Evolutionary conservation across 108 stramenopile species (phyloP).

Genomic region (Pelagomonas calceolata): DNA sequence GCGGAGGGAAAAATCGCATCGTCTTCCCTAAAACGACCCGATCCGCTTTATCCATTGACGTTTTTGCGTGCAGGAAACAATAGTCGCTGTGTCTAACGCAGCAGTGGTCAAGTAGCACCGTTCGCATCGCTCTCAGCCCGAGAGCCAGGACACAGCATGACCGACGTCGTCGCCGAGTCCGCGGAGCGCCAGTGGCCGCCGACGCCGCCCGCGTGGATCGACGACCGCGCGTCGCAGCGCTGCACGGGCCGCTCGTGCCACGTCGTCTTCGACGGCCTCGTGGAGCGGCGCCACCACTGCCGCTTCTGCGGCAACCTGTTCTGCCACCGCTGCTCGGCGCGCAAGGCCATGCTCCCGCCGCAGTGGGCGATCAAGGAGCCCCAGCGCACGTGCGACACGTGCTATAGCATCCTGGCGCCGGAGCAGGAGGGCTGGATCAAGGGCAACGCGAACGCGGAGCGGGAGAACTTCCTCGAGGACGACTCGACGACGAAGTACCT

Average conservation of each 20-base stretch:
- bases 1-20: too few species aligned
- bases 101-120: too few species aligned
- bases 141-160: too few species aligned
- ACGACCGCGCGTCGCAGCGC: neutral
- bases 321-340: constrained; percentile 17
- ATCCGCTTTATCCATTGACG: too few species aligned
- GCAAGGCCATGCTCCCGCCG: constrained; percentile 19
- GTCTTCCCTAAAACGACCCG: too few species aligned
- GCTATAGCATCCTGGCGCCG: constrained; percentile 11
- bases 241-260: neutral
- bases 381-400: constrained; percentile 19
- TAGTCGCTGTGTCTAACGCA: too few species aligned
- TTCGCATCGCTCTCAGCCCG: too few species aligned
- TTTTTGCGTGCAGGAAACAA: too few species aligned
- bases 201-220: neutral
- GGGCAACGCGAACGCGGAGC: constrained; percentile 5
- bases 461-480: neutral
- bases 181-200: too few species aligned
- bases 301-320: constrained; percentile 23
- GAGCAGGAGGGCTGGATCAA: constrained; percentile 16
- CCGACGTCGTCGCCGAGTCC: too few species aligned
- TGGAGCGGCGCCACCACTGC: constrained; percentile 43
- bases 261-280: constrained; percentile 36
- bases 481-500: constrained; percentile 9
- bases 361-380: constrained; percentile 12